phyloP scores from a whole-genome alignment of 2,329 filamentous ascomycete species.

The Aspergillus chevalieri region DNA sequence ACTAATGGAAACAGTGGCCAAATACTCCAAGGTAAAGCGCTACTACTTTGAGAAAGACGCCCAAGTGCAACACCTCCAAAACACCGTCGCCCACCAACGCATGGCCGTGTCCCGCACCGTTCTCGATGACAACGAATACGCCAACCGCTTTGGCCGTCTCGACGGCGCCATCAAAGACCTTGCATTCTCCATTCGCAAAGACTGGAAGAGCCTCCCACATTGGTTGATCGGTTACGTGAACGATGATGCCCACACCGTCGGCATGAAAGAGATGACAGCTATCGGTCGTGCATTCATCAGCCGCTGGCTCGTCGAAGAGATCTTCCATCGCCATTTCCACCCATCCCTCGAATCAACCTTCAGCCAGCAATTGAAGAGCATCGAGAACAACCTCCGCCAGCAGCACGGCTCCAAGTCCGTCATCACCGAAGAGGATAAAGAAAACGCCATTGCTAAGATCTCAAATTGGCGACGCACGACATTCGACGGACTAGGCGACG shows the following conservation, averaged over 20 bases:
- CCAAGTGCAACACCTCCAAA: conserved; percentile 90
- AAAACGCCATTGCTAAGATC: conserved; percentile 79
- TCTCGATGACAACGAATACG: conserved; percentile 91
- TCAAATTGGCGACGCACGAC: conserved; percentile 92
- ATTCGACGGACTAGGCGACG: conserved; percentile 75
- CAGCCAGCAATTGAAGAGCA: conserved; percentile 71
- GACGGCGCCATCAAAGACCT: conserved; percentile 93
- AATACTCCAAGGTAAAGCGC: conserved; percentile 97
- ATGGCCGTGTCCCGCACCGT: conserved; percentile 91
- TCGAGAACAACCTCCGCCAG: conserved; percentile 80
- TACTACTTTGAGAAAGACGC: conserved; percentile 90
- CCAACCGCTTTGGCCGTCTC: conserved; percentile 78
- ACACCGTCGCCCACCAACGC: conserved; percentile 93
- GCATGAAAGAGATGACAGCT: conserved; percentile 96
- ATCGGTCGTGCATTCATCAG: conserved; percentile 84
- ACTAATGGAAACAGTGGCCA: conserved; percentile 57
- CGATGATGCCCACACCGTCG: conserved; percentile 74
- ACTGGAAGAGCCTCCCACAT: conserved; percentile 73
- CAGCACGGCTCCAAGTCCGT: conserved; percentile 59
- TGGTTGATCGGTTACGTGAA: conserved; percentile 81
- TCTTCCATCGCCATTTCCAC: conserved; percentile 90
- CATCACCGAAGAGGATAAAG: conserved; percentile 77
- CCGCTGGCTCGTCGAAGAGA: conserved; percentile 81
- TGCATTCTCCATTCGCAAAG: conserved; percentile 91
- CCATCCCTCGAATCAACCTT: conserved; percentile 72